These are phyloP conservation scores for Pseudogymnoascus sp. DNA, from an alignment of 2,329 filamentous ascomycete species.

Conservation along the genomic window DNA sequence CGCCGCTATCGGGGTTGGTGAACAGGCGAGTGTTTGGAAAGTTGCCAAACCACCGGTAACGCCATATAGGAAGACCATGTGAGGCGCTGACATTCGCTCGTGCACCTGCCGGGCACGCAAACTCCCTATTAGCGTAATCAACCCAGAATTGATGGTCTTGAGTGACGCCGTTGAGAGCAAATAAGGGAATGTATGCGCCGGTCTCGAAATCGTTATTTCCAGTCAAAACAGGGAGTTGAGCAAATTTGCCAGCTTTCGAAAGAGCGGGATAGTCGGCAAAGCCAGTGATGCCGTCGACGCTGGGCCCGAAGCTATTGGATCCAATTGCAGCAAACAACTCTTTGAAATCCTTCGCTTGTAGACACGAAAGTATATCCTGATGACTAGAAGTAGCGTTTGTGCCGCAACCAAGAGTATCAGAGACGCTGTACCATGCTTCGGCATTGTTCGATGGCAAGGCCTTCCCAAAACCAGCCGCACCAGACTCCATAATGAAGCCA, in stretches of 20 bases:
- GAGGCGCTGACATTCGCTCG: slow-evolving; percentile 26
- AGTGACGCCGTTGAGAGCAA: slow-evolving; percentile 13
- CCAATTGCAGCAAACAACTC: slow-evolving; percentile 23
- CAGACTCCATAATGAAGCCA: slow-evolving; percentile 26
- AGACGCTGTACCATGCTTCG: slow-evolving; percentile 25
- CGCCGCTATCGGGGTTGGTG: slow-evolving; percentile 28
- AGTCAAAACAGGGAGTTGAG: slow-evolving; percentile 27
- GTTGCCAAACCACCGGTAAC: slow-evolving; percentile 35
- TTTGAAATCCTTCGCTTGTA: slow-evolving; percentile 22
- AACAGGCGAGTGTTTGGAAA: slow-evolving; percentile 32
- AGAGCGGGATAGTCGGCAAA: slow-evolving; percentile 27
- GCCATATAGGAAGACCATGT: slow-evolving; percentile 31
- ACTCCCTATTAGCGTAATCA: not conserved
- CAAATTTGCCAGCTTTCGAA: slow-evolving; percentile 20
- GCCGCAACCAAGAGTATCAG: slow-evolving; percentile 27
- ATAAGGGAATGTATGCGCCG: slow-evolving; percentile 16
- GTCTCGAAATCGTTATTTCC: slow-evolving; percentile 33
- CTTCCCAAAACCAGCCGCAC: slow-evolving; percentile 23
- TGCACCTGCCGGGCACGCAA: slow-evolving; percentile 28
- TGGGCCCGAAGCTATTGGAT: slow-evolving; percentile 17
- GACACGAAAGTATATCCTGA: slow-evolving; percentile 25
- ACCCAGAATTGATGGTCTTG: slow-evolving; percentile 16
- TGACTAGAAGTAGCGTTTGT: slow-evolving; percentile 20
- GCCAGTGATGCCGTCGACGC: slow-evolving; percentile 24
- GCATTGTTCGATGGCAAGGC: slow-evolving; percentile 20